phyloP scores from a whole-genome alignment of 352 stramenopile species.

The Globisporangium barbulae region DNA sequence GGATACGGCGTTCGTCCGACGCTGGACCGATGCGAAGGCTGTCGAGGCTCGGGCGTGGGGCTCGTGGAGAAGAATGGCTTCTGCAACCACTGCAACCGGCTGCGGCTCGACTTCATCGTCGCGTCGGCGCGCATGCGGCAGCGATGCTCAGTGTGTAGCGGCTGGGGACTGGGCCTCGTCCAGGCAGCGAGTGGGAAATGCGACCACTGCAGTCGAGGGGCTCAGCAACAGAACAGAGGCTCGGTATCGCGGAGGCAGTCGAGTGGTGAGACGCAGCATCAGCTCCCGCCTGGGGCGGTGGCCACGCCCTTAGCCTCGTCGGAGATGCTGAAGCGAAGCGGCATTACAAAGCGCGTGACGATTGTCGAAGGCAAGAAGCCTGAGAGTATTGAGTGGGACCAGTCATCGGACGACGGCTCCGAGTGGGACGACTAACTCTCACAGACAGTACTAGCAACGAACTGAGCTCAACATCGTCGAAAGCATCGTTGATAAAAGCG shows the following conservation, averaged over 20 bases:
- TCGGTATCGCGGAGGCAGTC: neutral
- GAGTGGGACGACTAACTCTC: conserved; percentile 10
- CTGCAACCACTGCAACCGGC: conserved; percentile 65
- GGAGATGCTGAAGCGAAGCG: neutral
- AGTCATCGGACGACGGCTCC: conserved; percentile 14
- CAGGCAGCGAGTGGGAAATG: conserved; percentile 42
- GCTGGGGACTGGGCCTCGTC: conserved; percentile 59
- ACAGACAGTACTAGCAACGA: too few species aligned
- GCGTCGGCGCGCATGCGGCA: conserved; percentile 55
- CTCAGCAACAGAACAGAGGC: neutral
- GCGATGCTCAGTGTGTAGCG: conserved; percentile 44
- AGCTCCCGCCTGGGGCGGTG: neutral
- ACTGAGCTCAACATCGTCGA: too few species aligned
- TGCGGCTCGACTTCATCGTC: conserved; percentile 69
- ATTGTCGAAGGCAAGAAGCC: conserved; percentile 3
- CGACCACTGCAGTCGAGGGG: conserved; percentile 41
- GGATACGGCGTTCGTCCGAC: conserved; percentile 19
- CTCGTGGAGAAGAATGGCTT: conserved; percentile 70
- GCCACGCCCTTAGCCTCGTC: conserved; percentile 8
- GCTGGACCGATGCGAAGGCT: conserved; percentile 51
- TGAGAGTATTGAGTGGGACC: conserved; percentile 12
- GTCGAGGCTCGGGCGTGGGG: conserved; percentile 45
- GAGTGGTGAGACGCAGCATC: conserved; percentile 4
- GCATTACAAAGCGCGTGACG: neutral
- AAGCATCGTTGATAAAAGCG: too few species aligned